A percentile compares a stretch with the other conserved stretches of the same genome.
Conservation (phyloP, 768 basidiomycete species). For the Psilocybe tampanensis region DNA sequence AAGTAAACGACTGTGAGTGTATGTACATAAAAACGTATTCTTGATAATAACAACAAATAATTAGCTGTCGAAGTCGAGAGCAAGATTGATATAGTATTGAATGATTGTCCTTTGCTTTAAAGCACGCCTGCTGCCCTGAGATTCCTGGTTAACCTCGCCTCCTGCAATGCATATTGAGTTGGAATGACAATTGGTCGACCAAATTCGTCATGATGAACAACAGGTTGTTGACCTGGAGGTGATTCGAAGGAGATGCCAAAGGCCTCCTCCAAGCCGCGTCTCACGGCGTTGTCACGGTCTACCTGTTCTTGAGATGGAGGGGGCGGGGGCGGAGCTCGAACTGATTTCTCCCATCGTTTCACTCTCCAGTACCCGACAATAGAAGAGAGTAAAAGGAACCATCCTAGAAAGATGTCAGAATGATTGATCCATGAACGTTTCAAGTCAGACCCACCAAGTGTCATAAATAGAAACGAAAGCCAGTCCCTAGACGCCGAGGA, state of each 20-base stretch:
- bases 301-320: conserved; percentile 47
- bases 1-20: conserved; percentile 9
- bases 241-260: conserved; percentile 49
- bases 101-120: conserved; percentile 25
- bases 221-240: conserved; percentile 24
- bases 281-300: conserved; percentile 52
- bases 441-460: conserved; percentile 53
- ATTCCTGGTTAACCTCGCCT: conserved; percentile 50
- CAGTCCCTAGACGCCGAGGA: conserved; percentile 72
- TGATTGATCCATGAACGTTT: neutral
- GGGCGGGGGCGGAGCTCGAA: conserved; percentile 47
- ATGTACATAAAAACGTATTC: conserved; percentile 2
- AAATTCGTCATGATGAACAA: conserved; percentile 22
- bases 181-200: conserved; percentile 24
- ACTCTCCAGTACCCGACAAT: conserved; percentile 81
- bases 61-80: conserved; percentile 9
- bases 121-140: conserved; percentile 58
- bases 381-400: conserved; percentile 90
- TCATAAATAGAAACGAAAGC: conserved; percentile 93
- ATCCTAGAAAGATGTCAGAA: conserved; percentile 47
- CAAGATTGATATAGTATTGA: neutral
- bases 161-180: conserved; percentile 36
- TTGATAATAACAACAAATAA: conserved; percentile 9
- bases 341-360: conserved; percentile 80
- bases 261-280: conserved; percentile 51